Percentiles rank a stretch among this genome's conserved stretches.
Evolutionary conservation across 2,329 filamentous ascomycete genomes (phyloP).

Genomic region (Mycosphaerelloides madeirae): DNA sequence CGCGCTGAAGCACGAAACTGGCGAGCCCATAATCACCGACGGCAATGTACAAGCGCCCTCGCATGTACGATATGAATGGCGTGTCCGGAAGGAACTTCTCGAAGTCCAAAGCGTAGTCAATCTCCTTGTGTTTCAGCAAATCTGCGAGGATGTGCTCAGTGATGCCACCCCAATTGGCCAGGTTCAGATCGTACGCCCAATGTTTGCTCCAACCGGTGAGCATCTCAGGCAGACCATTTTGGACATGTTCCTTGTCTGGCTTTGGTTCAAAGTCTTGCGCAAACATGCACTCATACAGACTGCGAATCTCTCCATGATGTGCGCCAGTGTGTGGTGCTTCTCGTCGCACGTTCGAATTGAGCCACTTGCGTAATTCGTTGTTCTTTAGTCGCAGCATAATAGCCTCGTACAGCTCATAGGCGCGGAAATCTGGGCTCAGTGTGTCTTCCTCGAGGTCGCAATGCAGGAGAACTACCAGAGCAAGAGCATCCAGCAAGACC

Average conservation of each 20-base stretch:
- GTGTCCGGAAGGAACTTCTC: constrained; percentile 55
- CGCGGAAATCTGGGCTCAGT: constrained; percentile 61
- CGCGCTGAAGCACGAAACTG: constrained; percentile 71
- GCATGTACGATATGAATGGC: constrained; percentile 68
- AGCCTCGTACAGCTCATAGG: constrained; percentile 58
- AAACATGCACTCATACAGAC: constrained; percentile 35
- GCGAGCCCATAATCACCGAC: constrained; percentile 70
- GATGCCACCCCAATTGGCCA: constrained; percentile 38
- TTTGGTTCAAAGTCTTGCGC: constrained; percentile 37
- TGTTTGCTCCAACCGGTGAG: constrained; percentile 45
- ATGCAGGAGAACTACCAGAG: constrained; percentile 81
- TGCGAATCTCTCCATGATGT: constrained; percentile 1
- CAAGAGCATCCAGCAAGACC: constrained; percentile 74
- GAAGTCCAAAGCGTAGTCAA: constrained; percentile 57
- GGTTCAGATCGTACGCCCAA: constrained; percentile 41
- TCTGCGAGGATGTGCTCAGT: constrained; percentile 39
- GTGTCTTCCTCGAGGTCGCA: constrained; percentile 72
- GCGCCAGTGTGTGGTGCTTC: constrained; percentile 36
- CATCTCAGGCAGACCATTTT: constrained; percentile 23
- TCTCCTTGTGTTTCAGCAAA: constrained; percentile 41
- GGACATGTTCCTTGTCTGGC: constrained; percentile 13
- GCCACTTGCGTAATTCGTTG: constrained; percentile 68
- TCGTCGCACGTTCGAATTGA: constrained; percentile 45
- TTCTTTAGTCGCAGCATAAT: constrained; percentile 68
- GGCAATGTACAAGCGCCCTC: constrained; percentile 71